Percentiles rank a stretch among this genome's conserved stretches.
phyloP scores from a whole-genome alignment of 768 basidiomycete genomes.

The Termitomyces bulborhizus region DNA sequence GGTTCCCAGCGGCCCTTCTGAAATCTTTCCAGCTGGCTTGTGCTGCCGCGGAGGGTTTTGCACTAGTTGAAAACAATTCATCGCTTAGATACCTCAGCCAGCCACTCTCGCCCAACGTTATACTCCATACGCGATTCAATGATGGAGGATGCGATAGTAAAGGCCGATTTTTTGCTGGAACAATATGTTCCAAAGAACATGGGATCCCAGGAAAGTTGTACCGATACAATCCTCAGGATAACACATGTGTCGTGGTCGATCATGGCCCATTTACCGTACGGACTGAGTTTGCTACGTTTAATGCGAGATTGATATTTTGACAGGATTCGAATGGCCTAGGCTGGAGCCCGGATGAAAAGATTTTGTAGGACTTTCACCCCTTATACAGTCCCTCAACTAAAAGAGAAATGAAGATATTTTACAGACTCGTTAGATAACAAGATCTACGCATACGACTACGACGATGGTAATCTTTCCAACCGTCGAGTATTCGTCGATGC shows the following conservation, averaged over 20 bases:
- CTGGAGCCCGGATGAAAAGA: slow-evolving; percentile 57
- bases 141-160: slow-evolving; percentile 63
- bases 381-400: not conserved
- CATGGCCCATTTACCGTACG: slow-evolving; percentile 61
- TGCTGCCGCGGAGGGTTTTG: slow-evolving; percentile 53
- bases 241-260: slow-evolving; percentile 46
- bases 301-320: slow-evolving; percentile 9
- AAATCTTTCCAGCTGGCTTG: slow-evolving; percentile 42
- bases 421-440: slow-evolving; percentile 61
- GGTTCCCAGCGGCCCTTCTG: not conserved
- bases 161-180: slow-evolving; percentile 66
- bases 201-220: slow-evolving; percentile 52
- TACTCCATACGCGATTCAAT: slow-evolving; percentile 53
- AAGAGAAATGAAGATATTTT: slow-evolving; percentile 46
- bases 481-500: slow-evolving; percentile 55
- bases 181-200: slow-evolving; percentile 44
- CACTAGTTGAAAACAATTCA: slow-evolving; percentile 37
- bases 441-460: slow-evolving; percentile 65
- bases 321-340: slow-evolving; percentile 62
- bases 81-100: slow-evolving; percentile 41
- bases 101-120: slow-evolving; percentile 40
- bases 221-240: slow-evolving; percentile 47
- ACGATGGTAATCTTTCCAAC: slow-evolving; percentile 49
- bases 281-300: slow-evolving; percentile 2
- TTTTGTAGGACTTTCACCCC: slow-evolving; percentile 35